Evolutionary conservation across 2,329 filamentous ascomycete genomes (phyloP), one percentile per base, ranked within the genome.

Genomic region (Trichophyton schoenleinii): DNA sequence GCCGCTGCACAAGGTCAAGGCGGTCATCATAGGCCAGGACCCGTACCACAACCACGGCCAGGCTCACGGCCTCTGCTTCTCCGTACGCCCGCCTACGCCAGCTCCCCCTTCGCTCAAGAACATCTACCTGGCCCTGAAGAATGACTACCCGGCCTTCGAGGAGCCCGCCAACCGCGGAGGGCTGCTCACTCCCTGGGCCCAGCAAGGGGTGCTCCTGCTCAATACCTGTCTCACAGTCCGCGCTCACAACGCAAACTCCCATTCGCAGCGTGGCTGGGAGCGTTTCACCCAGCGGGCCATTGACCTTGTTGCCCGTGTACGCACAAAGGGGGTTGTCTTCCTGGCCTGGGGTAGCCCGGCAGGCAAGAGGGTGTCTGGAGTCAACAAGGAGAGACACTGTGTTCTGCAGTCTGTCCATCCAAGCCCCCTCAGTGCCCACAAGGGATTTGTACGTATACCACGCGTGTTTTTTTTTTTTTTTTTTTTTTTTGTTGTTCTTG

Each of bases 11-110:
- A 87, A 81, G 13, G 91, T 97, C 73, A 96, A 95, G 74, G 88
- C 88, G 62, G 91, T 99, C 63, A 91, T 99, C 70, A 75, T 97
- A 60, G 94, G 94, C 66, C 94, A 99, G 77, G 94, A 99, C 72
- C 94, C 94, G 2, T 99, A 99, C 74, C 94, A 99, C 78, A 95
- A 95, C 73, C 74, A 84, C 72, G 95, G 95, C 74, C 94, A 99
- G 79, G 94, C 94, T 58, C 94, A 97, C 74, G 94, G 94, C 49
- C 85, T 99, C 63, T 92, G 89, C 72, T 99, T 99, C 80, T 96
- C 90, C 57, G 91, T 97, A 61, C 88, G 89, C 8, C 87, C 92
- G 2, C 94, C 94, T 0, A 95, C 90, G 0, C 83, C 84, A 3
- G 90, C 92, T 0, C 94, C 94, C 0, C 91, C 92, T 0, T 96